Evolutionary conservation across 176 grass and related monocot species (phyloP), one percentile per base, ranked within the genome.

Genomic region (Olyra latifolia): DNA sequence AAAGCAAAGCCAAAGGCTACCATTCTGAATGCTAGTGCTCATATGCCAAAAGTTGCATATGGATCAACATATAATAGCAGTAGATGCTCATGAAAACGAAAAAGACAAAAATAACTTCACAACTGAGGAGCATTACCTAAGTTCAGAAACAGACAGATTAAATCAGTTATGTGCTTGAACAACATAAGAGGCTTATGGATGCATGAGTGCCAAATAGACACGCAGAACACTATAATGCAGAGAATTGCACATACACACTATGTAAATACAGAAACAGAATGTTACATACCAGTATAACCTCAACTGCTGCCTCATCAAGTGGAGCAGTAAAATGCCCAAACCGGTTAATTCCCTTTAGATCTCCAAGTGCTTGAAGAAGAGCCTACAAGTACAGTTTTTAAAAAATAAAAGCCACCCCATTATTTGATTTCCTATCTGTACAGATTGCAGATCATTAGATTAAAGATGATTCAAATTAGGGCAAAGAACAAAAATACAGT

Each of bases 291-390:
- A 98, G 75, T 93, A 95, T 93, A 86, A 95, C 92, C 83, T 98
- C 84, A 79, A 93, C 80, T 7, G 92, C 90, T 57, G 96, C 90
- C 79, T 98, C 96, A 85, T 98, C 96, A 76, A 95, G 92, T 47
- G 92, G 96, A 46, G 92, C 92, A 63, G 86, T 83, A 87, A 98
- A 95, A 88, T 98, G 95, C 1, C 95, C 95, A 71, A 98, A 95
- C 30, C 92, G 73, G 24, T 93, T 87, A 46, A 98, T 98, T 84
- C 88, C 95, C 50, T 95, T 98, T 44, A 92, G 80, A 59, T 98
- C 95, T 81, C 92, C 92, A 46, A 98, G 95, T 76, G 95, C 86
- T 88, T 98, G 77, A 95, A 98, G 96, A 62, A 98, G 49, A 19
- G 92, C 96, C 96, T 98, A 64, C 55, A 90, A 35, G 49, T 17